These are phyloP conservation scores for Peniophora sp. DNA, from an alignment of 1,284 basidiomycete genomes.

Conservation along the genomic window DNA sequence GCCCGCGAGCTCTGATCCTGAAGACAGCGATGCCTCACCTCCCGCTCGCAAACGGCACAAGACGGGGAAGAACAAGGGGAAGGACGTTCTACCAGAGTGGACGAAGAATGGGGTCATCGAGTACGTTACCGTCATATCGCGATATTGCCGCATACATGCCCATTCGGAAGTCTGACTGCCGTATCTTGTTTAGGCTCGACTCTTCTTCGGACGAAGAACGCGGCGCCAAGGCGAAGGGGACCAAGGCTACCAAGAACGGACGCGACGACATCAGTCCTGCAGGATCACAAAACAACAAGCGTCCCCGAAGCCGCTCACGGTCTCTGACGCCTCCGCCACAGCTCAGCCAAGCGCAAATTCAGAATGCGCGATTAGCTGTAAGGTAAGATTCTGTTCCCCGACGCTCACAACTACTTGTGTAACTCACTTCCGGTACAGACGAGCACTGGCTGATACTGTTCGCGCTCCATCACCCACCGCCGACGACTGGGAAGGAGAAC, in stretches of 20 bases:
- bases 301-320: slow-evolving; percentile 46
- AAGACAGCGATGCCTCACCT: slow-evolving; percentile 6
- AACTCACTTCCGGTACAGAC: slow-evolving; percentile 22
- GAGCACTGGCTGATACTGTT: slow-evolving; percentile 31
- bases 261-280: slow-evolving; percentile 4
- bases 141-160: neutral
- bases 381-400: slow-evolving; percentile 31
- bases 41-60: slow-evolving; percentile 10
- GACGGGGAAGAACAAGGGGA: slow-evolving; percentile 2
- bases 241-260: slow-evolving; percentile 22
- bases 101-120: slow-evolving; percentile 11
- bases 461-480: slow-evolving; percentile 36
- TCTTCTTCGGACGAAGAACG: slow-evolving; percentile 43
- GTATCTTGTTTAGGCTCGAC: slow-evolving; percentile 2
- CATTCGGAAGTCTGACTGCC: neutral
- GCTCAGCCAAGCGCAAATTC: slow-evolving; percentile 40
- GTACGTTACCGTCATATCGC: slow-evolving; percentile 9
- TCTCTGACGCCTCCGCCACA: slow-evolving; percentile 70
- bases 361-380: slow-evolving; percentile 46
- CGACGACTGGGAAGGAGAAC: slow-evolving; percentile 27
- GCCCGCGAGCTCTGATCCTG: slow-evolving; percentile 6
- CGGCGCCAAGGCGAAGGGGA: slow-evolving; percentile 13
- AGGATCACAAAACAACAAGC: slow-evolving; percentile 27
- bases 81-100: slow-evolving; percentile 13
- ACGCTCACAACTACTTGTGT: neutral